Evolutionary conservation across 805 yeast species (phyloP).

Genomic region (Teunomyces kruisii): DNA sequence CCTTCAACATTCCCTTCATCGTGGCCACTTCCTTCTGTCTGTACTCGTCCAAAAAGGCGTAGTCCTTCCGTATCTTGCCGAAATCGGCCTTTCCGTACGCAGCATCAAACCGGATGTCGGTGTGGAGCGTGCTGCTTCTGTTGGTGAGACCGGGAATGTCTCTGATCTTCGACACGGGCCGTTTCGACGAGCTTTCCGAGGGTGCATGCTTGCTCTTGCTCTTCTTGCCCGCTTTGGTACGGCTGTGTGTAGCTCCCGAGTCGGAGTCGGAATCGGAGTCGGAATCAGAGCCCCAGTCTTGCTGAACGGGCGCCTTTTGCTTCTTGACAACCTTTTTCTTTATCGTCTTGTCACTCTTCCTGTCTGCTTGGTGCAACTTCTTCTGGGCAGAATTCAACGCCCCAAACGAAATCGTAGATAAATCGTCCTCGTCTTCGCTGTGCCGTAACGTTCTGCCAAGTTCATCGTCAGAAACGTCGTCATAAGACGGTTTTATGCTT

Average conservation of each 20-base stretch:
- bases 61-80: constrained; percentile 66
- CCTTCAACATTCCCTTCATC: constrained; percentile 55
- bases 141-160: constrained; percentile 67
- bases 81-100: constrained; percentile 84
- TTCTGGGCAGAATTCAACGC: constrained; percentile 61
- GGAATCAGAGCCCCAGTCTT: constrained; percentile 15
- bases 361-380: constrained; percentile 32
- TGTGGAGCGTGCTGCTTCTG: constrained; percentile 47
- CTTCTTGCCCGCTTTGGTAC: constrained; percentile 1
- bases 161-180: constrained; percentile 66
- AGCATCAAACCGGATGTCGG: constrained; percentile 88
- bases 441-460: neutral
- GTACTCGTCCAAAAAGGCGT: constrained; percentile 83
- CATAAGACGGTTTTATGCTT: neutral
- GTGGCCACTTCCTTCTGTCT: constrained; percentile 69
- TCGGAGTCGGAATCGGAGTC: constrained; percentile 12
- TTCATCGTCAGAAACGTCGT: constrained; percentile 5
- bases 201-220: constrained; percentile 79
- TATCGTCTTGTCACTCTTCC: constrained; percentile 8
- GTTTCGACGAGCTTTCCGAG: constrained; percentile 70
- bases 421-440: constrained; percentile 43
- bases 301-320: neutral
- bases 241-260: neutral
- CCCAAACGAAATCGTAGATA: constrained; percentile 61
- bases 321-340: neutral